Evolutionary conservation across 176 grass and related monocot species (phyloP), one percentile per base, ranked within the genome.

Genomic region (Phoenix roebelenii): DNA sequence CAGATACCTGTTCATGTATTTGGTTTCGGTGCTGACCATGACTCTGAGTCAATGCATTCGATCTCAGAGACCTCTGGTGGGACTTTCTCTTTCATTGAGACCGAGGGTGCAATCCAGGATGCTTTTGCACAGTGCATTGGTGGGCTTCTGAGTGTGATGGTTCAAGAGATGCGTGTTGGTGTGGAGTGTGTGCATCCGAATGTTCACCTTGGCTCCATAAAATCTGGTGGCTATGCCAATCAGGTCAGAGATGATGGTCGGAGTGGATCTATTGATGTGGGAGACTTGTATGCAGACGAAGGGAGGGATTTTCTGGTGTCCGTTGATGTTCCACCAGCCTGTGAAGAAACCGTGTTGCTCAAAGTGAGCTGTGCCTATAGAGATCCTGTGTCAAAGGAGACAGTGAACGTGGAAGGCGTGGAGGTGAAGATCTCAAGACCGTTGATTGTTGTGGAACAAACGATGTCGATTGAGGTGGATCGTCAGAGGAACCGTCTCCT

Each of bases 231-330:
- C 58, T 95, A 89, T 30, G 50, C 39, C 4, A 85, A 57, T 18
- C 54, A 62, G 4, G 54, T 85, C 53, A 48, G 17, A 28, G 65
- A 5, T 6, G 67, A 85, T 56, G 49, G 71, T 2, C 72, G 57
- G 3, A 64, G 44, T 10, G 78, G 92, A 60, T 85, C 58, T 51
- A 67, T 89, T 64, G 52, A 75, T 29, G 54, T 89, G 59, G 85
- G 83, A 30, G 60, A 77, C 65, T 57, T 97, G 4, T 97, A 97
- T 67, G 87, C 92, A 23, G 89, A 85, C 14, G 85, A 95, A 68
- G 81, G 85, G 81, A 77, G 76, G 76, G 72, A 77, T 74, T 85
- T 95, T 61, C 64, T 95, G 19, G 16, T 95, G 49, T 79, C 75
- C 51, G 15, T 95, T 22, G 64, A 49, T 18, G 61, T 89, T 19